Evolutionary conservation across 345 rosid genomes (phyloP).

Genomic region (Eucalyptus tenuipes): DNA sequence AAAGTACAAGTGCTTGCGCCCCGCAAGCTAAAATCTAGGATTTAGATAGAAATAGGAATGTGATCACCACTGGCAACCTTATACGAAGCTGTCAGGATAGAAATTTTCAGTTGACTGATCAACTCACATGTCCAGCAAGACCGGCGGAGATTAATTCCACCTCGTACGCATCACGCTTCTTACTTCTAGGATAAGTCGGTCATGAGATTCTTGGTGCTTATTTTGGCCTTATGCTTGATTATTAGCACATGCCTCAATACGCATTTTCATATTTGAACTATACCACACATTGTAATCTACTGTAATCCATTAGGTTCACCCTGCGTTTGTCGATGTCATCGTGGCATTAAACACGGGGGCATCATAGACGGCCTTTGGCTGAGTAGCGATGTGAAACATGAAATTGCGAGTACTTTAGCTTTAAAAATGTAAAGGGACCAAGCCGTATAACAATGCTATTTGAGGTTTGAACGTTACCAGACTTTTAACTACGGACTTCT

Average conservation of each 20-base stretch:
- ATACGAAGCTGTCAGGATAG: no score
- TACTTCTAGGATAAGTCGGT: no score
- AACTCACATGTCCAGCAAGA: no score
- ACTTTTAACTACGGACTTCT: not conserved
- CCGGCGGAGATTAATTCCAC: no score
- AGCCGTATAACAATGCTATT: not conserved
- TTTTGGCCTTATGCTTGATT: no score
- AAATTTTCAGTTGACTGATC: no score
- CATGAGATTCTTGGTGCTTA: no score
- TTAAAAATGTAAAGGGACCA: not conserved
- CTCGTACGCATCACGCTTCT: no score
- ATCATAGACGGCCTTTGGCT: not conserved
- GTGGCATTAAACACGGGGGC: not conserved
- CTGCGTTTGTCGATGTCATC: not conserved
- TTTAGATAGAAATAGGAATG: no score
- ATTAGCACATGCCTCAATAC: no score
- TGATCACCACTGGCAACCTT: no score
- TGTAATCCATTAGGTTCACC: not conserved
- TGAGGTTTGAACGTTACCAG: not conserved
- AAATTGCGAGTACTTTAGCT: not conserved
- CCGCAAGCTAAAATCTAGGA: not conserved
- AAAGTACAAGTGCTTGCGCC: not conserved
- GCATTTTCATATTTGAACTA: not conserved
- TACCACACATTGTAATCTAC: not conserved
- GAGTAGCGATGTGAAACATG: not conserved